These are phyloP conservation scores for Blyttiomyces sp. DNA, from an alignment of 371 early-diverging fungal species.

Conservation along the genomic window DNA sequence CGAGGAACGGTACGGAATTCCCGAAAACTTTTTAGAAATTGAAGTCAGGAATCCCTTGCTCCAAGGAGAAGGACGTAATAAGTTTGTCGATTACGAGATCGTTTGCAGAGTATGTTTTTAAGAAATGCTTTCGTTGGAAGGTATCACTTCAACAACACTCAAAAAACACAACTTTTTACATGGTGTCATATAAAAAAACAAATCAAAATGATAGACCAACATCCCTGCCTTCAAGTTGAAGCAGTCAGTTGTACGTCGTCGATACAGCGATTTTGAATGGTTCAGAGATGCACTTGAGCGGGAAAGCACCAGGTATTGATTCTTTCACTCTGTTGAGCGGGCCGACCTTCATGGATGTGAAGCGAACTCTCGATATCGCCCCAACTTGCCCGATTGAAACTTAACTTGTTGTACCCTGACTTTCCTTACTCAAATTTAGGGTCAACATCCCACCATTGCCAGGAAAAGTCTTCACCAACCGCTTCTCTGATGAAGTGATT, in stretches of 20 bases:
- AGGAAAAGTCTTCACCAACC: conserved; percentile 94
- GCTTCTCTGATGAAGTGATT: conserved; percentile 91
- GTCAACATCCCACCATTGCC: conserved; percentile 58
- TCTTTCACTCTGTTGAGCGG: not conserved
- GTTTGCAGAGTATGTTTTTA: conserved; percentile 80
- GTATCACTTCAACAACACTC: not conserved
- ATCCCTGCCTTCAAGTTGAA: conserved; percentile 94
- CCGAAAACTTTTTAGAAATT: conserved; percentile 96
- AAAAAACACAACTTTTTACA: too few relatives aligned
- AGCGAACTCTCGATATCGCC: not conserved
- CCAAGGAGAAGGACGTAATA: conserved; percentile 82
- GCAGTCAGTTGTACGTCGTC: conserved; percentile 78
- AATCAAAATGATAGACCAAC: conserved; percentile 91
- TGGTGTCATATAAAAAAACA: too few relatives aligned
- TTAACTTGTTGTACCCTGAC: not conserved
- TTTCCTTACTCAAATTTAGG: not conserved
- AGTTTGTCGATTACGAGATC: conserved; percentile 95
- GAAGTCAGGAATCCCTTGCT: conserved; percentile 90
- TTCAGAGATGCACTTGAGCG: conserved; percentile 90
- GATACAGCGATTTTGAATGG: conserved; percentile 98
- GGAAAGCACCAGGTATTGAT: conserved; percentile 60
- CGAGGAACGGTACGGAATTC: conserved; percentile 89
- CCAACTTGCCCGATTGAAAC: not conserved
- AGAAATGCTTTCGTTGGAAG: conserved; percentile 1
- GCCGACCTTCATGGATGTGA: too few relatives aligned